Evolutionary conservation across 202 grass and related monocot genomes (phyloP), one percentile per base, ranked within the genome.

Genomic region (Setaria italica): DNA sequence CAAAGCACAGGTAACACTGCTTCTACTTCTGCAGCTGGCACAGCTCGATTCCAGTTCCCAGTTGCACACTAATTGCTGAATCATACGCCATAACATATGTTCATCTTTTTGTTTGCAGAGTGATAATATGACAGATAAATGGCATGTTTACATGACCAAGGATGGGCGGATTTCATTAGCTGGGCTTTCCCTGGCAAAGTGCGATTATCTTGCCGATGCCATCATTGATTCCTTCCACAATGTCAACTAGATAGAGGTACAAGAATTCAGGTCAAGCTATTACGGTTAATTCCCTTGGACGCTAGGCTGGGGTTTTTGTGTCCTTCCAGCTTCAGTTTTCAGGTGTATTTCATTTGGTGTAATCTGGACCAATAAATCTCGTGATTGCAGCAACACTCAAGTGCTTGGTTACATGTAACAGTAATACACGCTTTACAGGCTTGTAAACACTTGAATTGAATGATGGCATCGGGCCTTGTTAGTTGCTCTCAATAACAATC

Each of bases 61-160:
- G 56, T 62, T 41, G 33, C 20, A 2, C 29, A 16, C 16, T 33
- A 10, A n/a, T 47, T 64, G 5, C 29, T 21, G 16, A 25, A 55
- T 19, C 67, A 41, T 43, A 12, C 49, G 8, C 7, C 37, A 45
- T 33, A 57, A 3, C n/a, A 25, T 45, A 80, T 21, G 21, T 74
- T 48, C 16, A 32, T 20, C 73, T 8, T 45, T 75, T 15, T 83
- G 48, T 56, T 82, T 79, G 80, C 82, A 99, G 96, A 96, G 88
- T 53, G 93, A 91, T 32, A 94, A 92, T 72, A 99, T 96, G 93
- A 99, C 93, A 0, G 85, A 94, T 54, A 99, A 96, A 85, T 94
- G 96, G 90, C 96, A 96, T 64, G 6, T 99, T 33, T 99, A 99
- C 77, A 94, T 99, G 96, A 99, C 96, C 41, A 99, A 99, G 90